A percentile compares a stretch with the other conserved stretches of the same genome.
These are phyloP conservation scores for Ettlia oleoabundans DNA, from an alignment of 139 green algal genomes.

Conservation along the genomic window DNA sequence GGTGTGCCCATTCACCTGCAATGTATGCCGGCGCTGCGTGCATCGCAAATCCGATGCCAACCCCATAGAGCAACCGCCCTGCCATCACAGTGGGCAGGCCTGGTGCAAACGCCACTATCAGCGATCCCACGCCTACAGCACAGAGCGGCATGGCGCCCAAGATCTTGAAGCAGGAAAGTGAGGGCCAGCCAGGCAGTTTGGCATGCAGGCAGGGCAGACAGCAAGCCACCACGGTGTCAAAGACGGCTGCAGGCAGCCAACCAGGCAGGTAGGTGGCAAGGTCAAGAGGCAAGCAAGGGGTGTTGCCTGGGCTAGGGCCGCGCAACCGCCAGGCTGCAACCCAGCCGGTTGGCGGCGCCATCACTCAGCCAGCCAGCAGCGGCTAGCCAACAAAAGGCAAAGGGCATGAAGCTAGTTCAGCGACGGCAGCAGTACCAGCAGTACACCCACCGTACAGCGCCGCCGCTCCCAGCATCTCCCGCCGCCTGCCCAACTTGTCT, in stretches of 20 bases:
- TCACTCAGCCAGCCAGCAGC: not conserved
- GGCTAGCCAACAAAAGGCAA: not conserved
- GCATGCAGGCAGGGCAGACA: not conserved
- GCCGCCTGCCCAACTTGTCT: conserved; percentile 76
- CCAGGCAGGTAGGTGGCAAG: too few relatives aligned
- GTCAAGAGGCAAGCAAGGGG: too few relatives aligned
- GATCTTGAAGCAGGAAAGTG: too few relatives aligned
- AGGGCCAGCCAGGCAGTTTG: not conserved
- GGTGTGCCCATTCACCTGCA: conserved; percentile 24
- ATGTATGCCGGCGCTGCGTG: conserved; percentile 95
- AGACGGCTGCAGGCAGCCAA: too few relatives aligned
- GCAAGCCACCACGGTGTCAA: too few relatives aligned
- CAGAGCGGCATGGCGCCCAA: too few relatives aligned
- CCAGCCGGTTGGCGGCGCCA: too few relatives aligned
- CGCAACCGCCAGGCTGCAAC: too few relatives aligned
- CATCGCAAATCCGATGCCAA: conserved; percentile 95
- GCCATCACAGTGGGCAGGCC: conserved; percentile 64
- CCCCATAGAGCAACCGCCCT: conserved; percentile 76
- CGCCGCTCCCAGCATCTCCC: conserved; percentile 81
- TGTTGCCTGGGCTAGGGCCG: too few relatives aligned
- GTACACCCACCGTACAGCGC: conserved; percentile 66
- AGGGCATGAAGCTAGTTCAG: not conserved
- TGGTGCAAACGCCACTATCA: conserved; percentile 40
- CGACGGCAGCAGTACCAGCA: not conserved
- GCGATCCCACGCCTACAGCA: conserved; percentile 46